Evolutionary conservation across 2,329 filamentous ascomycete species (phyloP).

Genomic region (Bipolaris cookei): DNA sequence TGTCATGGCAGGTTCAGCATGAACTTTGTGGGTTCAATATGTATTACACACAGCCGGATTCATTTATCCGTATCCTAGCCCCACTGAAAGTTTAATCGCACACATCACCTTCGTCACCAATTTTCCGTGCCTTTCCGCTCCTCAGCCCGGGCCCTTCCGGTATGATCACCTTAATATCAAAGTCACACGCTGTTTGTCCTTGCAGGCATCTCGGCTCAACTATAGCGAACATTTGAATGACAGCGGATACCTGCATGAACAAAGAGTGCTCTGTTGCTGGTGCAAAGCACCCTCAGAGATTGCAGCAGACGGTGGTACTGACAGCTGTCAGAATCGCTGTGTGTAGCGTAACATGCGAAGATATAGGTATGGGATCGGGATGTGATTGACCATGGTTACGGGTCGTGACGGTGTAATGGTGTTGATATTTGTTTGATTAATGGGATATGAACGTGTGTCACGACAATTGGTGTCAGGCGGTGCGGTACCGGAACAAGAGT

Average conservation of each 20-base stretch:
- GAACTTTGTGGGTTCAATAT: background rate
- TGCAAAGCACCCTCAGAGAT: background rate
- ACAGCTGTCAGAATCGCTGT: constrained; percentile 12
- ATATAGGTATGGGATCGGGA: background rate
- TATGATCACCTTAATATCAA: background rate
- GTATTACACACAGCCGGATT: constrained; percentile 3
- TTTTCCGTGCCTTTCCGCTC: background rate
- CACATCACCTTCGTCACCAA: background rate
- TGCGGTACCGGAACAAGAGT: background rate
- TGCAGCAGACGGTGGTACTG: constrained; percentile 7
- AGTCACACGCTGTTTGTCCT: background rate
- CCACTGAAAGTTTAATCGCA: constrained; percentile 8
- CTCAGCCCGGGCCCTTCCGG: background rate
- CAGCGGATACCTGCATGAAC: constrained; percentile 13
- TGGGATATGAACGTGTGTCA: background rate
- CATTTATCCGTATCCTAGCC: background rate
- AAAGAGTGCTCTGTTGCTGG: background rate
- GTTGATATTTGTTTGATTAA: background rate
- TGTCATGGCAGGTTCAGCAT: too few relatives aligned
- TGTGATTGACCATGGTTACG: background rate
- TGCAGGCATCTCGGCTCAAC: background rate
- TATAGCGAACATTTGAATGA: constrained; percentile 10
- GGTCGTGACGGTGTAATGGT: background rate
- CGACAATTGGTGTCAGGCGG: background rate
- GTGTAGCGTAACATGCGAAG: background rate